phyloP scores from a whole-genome alignment of 176 grass and related monocot species.

The Aegilops umbellulata region DNA sequence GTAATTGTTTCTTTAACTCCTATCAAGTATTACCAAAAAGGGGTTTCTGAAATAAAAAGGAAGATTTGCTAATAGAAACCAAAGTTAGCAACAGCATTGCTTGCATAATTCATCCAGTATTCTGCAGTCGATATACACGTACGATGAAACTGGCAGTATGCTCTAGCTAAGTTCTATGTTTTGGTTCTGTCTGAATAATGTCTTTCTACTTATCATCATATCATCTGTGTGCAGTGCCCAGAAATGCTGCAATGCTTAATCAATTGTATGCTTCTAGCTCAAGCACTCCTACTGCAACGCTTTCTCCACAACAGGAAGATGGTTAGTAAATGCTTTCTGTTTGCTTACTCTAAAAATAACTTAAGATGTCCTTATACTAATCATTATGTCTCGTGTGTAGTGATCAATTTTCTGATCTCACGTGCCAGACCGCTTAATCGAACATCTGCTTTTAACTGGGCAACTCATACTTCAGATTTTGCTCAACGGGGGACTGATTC shows the following conservation, averaged over 20 bases:
- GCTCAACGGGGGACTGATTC: not conserved
- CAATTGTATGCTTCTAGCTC: not conserved
- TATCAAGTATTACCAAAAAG: not conserved
- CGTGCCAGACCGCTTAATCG: not conserved
- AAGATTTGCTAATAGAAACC: slow-evolving; percentile 1
- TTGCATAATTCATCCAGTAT: not conserved
- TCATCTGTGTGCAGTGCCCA: not conserved
- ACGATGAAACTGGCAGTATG: not conserved
- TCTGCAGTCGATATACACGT: not conserved
- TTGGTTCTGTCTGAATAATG: not conserved
- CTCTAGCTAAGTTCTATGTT: not conserved
- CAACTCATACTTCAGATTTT: slow-evolving; percentile 1
- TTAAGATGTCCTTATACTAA: slow-evolving; percentile 2
- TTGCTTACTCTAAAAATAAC: slow-evolving; percentile 5
- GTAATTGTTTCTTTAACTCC: not conserved
- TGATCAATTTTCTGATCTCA: not conserved
- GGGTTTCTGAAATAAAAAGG: not conserved
- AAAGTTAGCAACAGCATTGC: not conserved
- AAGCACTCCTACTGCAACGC: not conserved
- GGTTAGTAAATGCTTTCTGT: slow-evolving; percentile 14
- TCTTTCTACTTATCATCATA: slow-evolving; percentile 4
- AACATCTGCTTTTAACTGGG: not conserved
- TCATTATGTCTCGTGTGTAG: slow-evolving; percentile 9
- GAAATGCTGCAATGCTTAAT: not conserved
- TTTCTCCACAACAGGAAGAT: not conserved